Base-by-base conservation (phyloP, 208 protist species). In the Crithidia fasciculata region DNA sequence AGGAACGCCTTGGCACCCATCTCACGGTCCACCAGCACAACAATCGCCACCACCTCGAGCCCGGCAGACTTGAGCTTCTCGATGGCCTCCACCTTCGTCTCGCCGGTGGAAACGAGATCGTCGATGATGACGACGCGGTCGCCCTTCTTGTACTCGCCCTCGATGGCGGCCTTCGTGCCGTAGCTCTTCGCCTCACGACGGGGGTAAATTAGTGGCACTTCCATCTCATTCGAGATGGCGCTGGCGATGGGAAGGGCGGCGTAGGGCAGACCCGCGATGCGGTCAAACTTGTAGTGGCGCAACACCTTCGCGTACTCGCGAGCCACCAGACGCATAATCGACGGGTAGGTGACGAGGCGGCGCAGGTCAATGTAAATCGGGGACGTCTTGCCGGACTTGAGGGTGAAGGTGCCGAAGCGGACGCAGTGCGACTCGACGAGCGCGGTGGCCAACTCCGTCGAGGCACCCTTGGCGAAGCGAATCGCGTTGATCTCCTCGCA, bases 321-420 rank as follows among this genome's bases (percentile, higher is more conserved):
- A 18, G 92, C 92, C 36, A 95, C 89, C 39, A 90, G 80, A 39
- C 85, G 82, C 82, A 97, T 82, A 54, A 97, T 90, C 16, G 37
- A 62, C 19, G 97, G 94, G 81, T 90, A 95, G 10, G 91, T 97
- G 28, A 97, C 91, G 19, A 97, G 82, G 36, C 95, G 91, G 59
- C 98, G 87, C 8, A 99, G 88, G 81, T 99, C 98, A 10, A 99
- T 90, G 83, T 99, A 99, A 65, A 99, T 97, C 36, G 97, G 97
- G 44, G 96, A 98, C 40, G 76, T 93, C 54, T 98, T 96, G 47
- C 98, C 98, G 12, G 88, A 96, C 80, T 99, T 99, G 64, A 99
- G 87, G 41, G 89, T 98, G 84, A 98, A 99, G 56, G 90, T 80
- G 53, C 97, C 97, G 77, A 98, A 98, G 79, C 97, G 94, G 39